These are phyloP conservation scores for Naumovozyma baii DNA, from an alignment of 805 yeast species.

Conservation along the genomic window DNA sequence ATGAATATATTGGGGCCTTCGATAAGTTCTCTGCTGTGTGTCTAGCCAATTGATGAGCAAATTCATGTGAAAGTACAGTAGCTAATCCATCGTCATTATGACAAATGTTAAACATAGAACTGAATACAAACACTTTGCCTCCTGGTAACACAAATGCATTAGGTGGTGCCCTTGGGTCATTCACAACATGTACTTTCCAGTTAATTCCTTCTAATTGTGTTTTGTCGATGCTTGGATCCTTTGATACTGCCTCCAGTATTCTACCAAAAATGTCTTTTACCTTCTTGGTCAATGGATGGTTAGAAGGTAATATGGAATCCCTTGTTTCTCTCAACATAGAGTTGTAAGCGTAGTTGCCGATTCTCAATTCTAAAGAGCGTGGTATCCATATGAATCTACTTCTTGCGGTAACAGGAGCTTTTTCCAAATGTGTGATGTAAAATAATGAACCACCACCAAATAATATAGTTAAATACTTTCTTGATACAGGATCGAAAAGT, in stretches of 20 bases:
- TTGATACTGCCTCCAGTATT: conserved; percentile 49
- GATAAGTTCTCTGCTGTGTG: conserved; percentile 82
- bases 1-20: conserved; percentile 59
- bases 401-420: conserved; percentile 75
- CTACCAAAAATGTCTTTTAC: conserved; percentile 56
- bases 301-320: conserved; percentile 45
- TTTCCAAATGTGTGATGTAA: conserved; percentile 50
- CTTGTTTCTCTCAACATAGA: conserved; percentile 49
- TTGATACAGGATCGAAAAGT: conserved; percentile 22
- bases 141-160: conserved; percentile 95
- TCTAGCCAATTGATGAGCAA: conserved; percentile 88
- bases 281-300: conserved; percentile 47
- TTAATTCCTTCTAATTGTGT: conserved; percentile 25
- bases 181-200: conserved; percentile 78
- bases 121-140: conserved; percentile 87
- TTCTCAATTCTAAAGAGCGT: conserved; percentile 46
- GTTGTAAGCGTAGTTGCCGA: conserved; percentile 57
- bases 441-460: conserved; percentile 31
- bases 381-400: conserved; percentile 64
- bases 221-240: conserved; percentile 31
- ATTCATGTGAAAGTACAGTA: conserved; percentile 88
- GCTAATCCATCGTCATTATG: conserved; percentile 83
- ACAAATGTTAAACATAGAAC: conserved; percentile 69
- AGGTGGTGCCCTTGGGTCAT: conserved; percentile 67
- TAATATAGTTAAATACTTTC: conserved; percentile 28